Percentiles rank a stretch among this genome's conserved stretches.
These are phyloP conservation scores for Macrophomina pseudophaseolina DNA, from an alignment of 2,329 filamentous ascomycete genomes.

Conservation along the genomic window DNA sequence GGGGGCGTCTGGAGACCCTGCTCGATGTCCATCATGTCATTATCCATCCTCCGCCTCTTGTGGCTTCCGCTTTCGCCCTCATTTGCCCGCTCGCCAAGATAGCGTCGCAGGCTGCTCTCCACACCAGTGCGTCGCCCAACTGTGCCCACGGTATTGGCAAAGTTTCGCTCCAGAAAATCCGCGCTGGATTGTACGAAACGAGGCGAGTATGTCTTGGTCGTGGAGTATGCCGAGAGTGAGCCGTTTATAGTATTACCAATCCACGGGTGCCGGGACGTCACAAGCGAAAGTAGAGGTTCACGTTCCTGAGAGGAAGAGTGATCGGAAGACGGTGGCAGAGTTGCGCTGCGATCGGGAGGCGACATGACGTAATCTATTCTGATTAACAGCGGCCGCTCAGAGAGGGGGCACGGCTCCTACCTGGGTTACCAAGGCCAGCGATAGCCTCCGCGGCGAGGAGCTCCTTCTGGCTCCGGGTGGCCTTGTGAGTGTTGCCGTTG, in stretches of 20 bases:
- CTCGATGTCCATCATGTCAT: constrained; percentile 56
- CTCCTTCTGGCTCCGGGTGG: constrained; percentile 39
- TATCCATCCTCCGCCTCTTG: constrained; percentile 51
- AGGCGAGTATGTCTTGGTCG: constrained; percentile 88
- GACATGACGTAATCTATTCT: constrained; percentile 50
- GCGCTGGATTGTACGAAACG: constrained; percentile 84
- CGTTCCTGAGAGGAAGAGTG: constrained; percentile 55
- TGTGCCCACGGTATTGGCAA: constrained; percentile 83
- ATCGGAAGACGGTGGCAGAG: constrained; percentile 44
- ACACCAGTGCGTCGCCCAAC: constrained; percentile 86
- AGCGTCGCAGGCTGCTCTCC: constrained; percentile 84
- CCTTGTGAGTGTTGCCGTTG: constrained; percentile 26
- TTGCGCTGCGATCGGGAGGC: constrained; percentile 40
- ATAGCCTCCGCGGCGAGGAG: constrained; percentile 57
- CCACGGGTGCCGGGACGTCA: constrained; percentile 87
- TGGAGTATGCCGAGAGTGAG: constrained; percentile 83
- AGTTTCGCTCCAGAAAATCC: constrained; percentile 87
- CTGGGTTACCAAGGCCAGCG: constrained; percentile 55
- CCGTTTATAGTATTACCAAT: constrained; percentile 84
- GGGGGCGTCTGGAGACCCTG: constrained; percentile 37
- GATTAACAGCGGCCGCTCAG: constrained; percentile 26
- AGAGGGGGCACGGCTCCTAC: constrained; percentile 37
- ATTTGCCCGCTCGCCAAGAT: constrained; percentile 68
- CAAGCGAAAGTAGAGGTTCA: constrained; percentile 82
- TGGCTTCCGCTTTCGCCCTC: constrained; percentile 44